Conservation (phyloP, 257 asterid species). For the Nicotiana sylvestris region DNA sequence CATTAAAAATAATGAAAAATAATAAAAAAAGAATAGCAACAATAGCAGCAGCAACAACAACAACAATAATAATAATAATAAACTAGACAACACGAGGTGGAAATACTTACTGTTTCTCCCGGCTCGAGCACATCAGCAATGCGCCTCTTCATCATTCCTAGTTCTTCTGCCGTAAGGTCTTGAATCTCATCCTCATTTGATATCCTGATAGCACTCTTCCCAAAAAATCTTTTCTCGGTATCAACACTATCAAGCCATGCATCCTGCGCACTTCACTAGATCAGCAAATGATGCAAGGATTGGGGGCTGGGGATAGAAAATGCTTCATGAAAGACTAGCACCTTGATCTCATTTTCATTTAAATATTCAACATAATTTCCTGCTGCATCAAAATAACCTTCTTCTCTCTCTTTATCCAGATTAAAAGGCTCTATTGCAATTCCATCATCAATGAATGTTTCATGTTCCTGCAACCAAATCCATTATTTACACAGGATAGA, state of each 20-base stretch:
- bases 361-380: slow-evolving; percentile 85
- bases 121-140: slow-evolving; percentile 84
- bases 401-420: slow-evolving; percentile 86
- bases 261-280: slow-evolving; percentile 52
- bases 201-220: slow-evolving; percentile 26
- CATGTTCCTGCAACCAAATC: slow-evolving; percentile 59
- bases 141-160: slow-evolving; percentile 83
- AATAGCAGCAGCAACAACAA: not conserved
- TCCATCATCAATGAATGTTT: slow-evolving; percentile 74
- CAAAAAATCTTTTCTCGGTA: slow-evolving; percentile 30
- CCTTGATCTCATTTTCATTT: slow-evolving; percentile 70
- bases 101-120: slow-evolving; percentile 70
- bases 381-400: slow-evolving; percentile 84
- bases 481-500: not conserved
- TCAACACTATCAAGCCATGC: slow-evolving; percentile 98
- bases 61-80: not conserved
- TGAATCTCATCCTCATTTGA: slow-evolving; percentile 40
- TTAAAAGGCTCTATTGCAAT: slow-evolving; percentile 74
- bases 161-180: slow-evolving; percentile 69
- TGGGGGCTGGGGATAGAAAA: not conserved
- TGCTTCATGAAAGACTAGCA: slow-evolving; percentile 13
- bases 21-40: no score
- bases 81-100: slow-evolving; percentile 6
- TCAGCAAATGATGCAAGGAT: not conserved
- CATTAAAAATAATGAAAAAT: not conserved